A percentile compares a stretch with the other conserved stretches of the same genome.
Conservation (phyloP, 1,139 yeast species). For the Entelexis sorbosivorans region DNA sequence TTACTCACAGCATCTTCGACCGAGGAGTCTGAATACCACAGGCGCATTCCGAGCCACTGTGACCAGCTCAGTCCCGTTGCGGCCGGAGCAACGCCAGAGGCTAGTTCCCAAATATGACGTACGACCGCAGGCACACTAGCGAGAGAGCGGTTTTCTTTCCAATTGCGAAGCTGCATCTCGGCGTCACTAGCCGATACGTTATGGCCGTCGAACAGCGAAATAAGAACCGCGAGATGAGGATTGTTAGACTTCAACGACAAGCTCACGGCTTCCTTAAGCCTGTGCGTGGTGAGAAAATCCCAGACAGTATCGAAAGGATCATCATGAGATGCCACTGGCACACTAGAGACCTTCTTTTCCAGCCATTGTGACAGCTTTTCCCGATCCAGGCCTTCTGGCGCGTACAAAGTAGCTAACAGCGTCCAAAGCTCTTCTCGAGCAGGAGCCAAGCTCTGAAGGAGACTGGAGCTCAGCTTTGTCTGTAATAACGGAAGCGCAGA, state of each 20-base stretch:
- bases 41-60: conserved; percentile 44
- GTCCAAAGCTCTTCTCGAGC: conserved; percentile 9
- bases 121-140: conserved; percentile 43
- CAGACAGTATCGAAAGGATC: conserved; percentile 33
- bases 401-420: conserved; percentile 10
- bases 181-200: conserved; percentile 40
- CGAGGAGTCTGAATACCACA: conserved; percentile 41
- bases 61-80: conserved; percentile 47
- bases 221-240: conserved; percentile 55
- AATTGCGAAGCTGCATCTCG: conserved; percentile 47
- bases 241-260: conserved; percentile 49
- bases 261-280: conserved; percentile 50
- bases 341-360: not conserved
- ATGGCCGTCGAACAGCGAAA: conserved; percentile 64
- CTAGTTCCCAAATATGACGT: conserved; percentile 49
- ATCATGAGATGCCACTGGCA: not conserved
- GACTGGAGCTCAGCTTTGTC: conserved; percentile 1
- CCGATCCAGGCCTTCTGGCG: not conserved
- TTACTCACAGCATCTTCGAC: conserved; percentile 23
- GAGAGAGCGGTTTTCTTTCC: conserved; percentile 42
- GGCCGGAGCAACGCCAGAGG: conserved; percentile 40
- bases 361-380: conserved; percentile 12
- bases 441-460: conserved; percentile 2
- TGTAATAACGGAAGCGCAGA: conserved; percentile 13
- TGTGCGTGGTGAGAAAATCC: conserved; percentile 44